Percentiles rank a stretch among this genome's conserved stretches.
phyloP scores from a whole-genome alignment of 2,329 filamentous ascomycete genomes.

The Verticillium isaacii region DNA sequence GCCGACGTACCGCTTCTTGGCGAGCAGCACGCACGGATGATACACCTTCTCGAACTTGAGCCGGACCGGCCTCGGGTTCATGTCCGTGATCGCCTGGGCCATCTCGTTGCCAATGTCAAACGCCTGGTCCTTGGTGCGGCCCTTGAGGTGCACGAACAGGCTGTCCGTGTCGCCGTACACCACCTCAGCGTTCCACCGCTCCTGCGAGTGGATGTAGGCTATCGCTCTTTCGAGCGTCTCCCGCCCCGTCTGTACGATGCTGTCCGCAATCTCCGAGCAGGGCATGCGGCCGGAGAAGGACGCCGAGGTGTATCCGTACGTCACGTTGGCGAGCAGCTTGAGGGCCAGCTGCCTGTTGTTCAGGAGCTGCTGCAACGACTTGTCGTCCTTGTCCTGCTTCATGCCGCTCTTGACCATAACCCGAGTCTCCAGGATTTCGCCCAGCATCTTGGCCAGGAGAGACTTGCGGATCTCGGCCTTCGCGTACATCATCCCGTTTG shows the following conservation, averaged over 20 bases:
- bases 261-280: conserved; percentile 95
- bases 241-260: conserved; percentile 91
- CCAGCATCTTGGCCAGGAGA: conserved; percentile 90
- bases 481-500: conserved; percentile 95
- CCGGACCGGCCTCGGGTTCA: conserved; percentile 88
- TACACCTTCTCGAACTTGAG: conserved; percentile 99
- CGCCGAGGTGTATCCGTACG: conserved; percentile 95
- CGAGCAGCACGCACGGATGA: conserved; percentile 85
- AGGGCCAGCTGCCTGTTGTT: conserved; percentile 93
- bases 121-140: conserved; percentile 79
- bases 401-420: conserved; percentile 98
- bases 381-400: conserved; percentile 90
- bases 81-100: conserved; percentile 76
- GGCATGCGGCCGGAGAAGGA: conserved; percentile 98
- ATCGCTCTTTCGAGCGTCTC: conserved; percentile 95
- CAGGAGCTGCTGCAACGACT: conserved; percentile 74
- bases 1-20: conserved; percentile 97
- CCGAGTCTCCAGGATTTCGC: conserved; percentile 90
- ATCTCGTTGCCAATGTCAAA: conserved; percentile 94
- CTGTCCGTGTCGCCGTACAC: conserved; percentile 98
- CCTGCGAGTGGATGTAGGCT: conserved; percentile 82
- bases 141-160: conserved; percentile 84
- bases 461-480: conserved; percentile 84
- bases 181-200: conserved; percentile 88
- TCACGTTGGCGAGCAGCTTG: conserved; percentile 97